Percentiles rank a stretch among this genome's conserved stretches.
Evolutionary conservation across 805 yeast species (phyloP).

Genomic region (Ogataea salicorniae): DNA sequence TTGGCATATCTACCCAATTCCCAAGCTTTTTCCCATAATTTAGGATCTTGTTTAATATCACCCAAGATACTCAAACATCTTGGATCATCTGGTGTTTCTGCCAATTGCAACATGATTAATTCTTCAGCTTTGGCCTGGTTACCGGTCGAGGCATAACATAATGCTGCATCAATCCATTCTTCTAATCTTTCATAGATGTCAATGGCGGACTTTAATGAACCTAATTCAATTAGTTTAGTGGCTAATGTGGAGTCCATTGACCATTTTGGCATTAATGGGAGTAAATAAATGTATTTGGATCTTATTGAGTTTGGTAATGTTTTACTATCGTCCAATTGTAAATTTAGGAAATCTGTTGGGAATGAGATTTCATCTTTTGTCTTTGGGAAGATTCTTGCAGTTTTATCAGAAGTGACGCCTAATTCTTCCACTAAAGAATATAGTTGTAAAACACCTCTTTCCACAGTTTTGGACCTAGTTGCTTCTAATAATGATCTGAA

Average conservation of each 20-base stretch:
- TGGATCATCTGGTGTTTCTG: slow-evolving; percentile 64
- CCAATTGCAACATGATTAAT: slow-evolving; percentile 50
- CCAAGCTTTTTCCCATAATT: slow-evolving; percentile 85
- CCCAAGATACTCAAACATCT: slow-evolving; percentile 82
- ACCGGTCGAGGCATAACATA: slow-evolving; percentile 85
- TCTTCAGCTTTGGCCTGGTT: slow-evolving; percentile 61
- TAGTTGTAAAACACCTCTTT: slow-evolving; percentile 90
- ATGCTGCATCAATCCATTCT: slow-evolving; percentile 76
- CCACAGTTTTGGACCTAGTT: slow-evolving; percentile 75
- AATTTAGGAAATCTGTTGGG: slow-evolving; percentile 14
- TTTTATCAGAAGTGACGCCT: slow-evolving; percentile 55
- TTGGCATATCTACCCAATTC: slow-evolving; percentile 71
- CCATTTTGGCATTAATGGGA: slow-evolving; percentile 84
- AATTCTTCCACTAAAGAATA: slow-evolving; percentile 86
- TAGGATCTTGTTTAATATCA: slow-evolving; percentile 73
- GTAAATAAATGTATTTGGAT: slow-evolving; percentile 61
- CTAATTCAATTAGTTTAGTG: slow-evolving; percentile 78
- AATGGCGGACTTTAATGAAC: slow-evolving; percentile 79
- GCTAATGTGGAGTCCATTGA: slow-evolving; percentile 76
- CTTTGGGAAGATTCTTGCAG: slow-evolving; percentile 47
- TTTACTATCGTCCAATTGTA: slow-evolving; percentile 21
- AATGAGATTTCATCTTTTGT: slow-evolving; percentile 27
- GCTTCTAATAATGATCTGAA: slow-evolving; percentile 83
- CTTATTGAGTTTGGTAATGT: slow-evolving; percentile 45
- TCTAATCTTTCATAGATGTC: slow-evolving; percentile 80